Conservation (phyloP, 2,329 filamentous ascomycete genomes). For the Verticillium albo-atrum region DNA sequence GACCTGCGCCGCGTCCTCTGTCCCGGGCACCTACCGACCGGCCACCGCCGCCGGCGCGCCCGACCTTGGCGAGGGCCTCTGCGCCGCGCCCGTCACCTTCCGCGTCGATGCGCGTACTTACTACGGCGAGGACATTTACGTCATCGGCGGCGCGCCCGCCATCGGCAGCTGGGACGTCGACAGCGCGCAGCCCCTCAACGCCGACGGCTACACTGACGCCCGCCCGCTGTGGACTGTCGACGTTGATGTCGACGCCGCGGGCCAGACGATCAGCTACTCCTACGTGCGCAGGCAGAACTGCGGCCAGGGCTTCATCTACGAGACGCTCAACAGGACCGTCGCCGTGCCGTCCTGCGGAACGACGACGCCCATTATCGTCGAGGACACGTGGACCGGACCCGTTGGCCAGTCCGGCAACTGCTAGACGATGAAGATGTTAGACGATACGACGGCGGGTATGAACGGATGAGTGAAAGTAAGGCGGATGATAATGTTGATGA, state of each 20-base stretch:
- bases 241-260: conserved; percentile 31
- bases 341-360: conserved; percentile 29
- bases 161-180: conserved; percentile 38
- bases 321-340: conserved; percentile 37
- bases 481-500: not conserved
- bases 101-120: conserved; percentile 40
- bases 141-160: conserved; percentile 35
- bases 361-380: conserved; percentile 18
- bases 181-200: conserved; percentile 31
- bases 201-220: conserved; percentile 33
- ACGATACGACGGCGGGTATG: not conserved
- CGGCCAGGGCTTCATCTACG: conserved; percentile 35
- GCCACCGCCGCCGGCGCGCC: conserved; percentile 29
- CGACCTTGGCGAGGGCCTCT: conserved; percentile 21
- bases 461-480: too few species aligned
- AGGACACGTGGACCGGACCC: conserved; percentile 34
- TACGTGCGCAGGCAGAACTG: conserved; percentile 41
- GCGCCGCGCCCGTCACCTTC: conserved; percentile 35
- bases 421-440: not conserved
- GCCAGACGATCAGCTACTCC: conserved; percentile 36
- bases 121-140: conserved; percentile 42
- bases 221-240: conserved; percentile 40
- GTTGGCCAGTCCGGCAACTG: conserved; percentile 19
- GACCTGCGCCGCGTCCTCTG: conserved; percentile 18
- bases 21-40: conserved; percentile 24